Evolutionary conservation across 2,329 filamentous ascomycete species (phyloP), one percentile per base, ranked within the genome.

Genomic region (Mollisia scopiformis): DNA sequence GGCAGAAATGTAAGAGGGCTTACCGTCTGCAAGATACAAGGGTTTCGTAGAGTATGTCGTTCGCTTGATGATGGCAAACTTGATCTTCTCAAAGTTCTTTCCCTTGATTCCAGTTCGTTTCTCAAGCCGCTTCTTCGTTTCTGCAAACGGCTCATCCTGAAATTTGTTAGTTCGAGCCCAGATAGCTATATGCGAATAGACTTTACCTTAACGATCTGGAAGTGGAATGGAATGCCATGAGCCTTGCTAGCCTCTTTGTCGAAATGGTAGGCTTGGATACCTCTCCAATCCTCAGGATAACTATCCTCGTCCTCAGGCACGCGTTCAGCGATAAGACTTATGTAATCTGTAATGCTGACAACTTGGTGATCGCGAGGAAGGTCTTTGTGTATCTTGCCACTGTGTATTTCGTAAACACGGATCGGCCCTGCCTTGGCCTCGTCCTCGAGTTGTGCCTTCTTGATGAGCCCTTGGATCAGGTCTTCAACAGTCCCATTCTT

Each of bases 81-180:
- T 97, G 76, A 99, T 95, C 82, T 98, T 98, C 76, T 99, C 94
- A 68, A 99, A 93, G 67, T 92, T 92, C 82, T 99, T 99, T 75
- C 95, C 96, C 77, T 97, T 97, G 78, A 99, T 88, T 27, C 93
- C 93, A 0, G 92, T 97, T 61, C 94, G 85, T 76, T 93, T 94
- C 69, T 95, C 93, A 3, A 99, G 81, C n/a, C 95, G 88, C 78
- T 96, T 92, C 79, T 94, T 97, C 46, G 93, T 97, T 33, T 98
- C 92, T 61, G 87, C 88, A 77, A 99, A 98, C 39, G 83, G 82
- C 75, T 99, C 95, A 57, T 88, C 91, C 87, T 94, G 55, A 10
- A 30, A 2, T 37, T 3, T n/a, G 54, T 69, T 52, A 67, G 62
- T 55, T n/a, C n/a, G n/a, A n/a, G n/a, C n/a, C n/a, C n/a, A 19